Evolutionary conservation across 2,329 filamentous ascomycete species (phyloP), one percentile per base, ranked within the genome.

Genomic region (Exophiala dermatitidis): DNA sequence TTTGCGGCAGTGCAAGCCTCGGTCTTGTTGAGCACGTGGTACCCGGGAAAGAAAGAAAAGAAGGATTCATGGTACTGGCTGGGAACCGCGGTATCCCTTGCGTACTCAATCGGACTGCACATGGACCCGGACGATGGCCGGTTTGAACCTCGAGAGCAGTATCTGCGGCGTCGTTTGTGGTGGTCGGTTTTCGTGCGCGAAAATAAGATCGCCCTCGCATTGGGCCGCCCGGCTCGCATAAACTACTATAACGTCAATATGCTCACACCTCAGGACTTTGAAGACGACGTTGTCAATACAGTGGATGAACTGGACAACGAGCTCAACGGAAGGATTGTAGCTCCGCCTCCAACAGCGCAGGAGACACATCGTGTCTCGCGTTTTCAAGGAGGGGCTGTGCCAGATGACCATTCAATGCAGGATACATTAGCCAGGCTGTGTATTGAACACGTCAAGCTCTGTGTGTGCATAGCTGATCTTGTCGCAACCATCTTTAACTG

Each of bases 381-480:
- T 19, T 10, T 10, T 19, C 9, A 7, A 10, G 12, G 12, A 8
- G 7, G 9, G n/a, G 30, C 19, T n/a, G 29, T 36, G 10, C 4
- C 45, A 2, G 40, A 50, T 10, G 12, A 26, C 32, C 12, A 9
- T 2, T 29, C 31, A 7, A 50, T 29, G 10, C 10, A 36, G 5
- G 12, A 34, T 12, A 34, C 7, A 6, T 10, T 50, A 31, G 48
- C 7, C 8, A 8, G 38, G 28, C 32, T 50, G 10, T 50, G 48
- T 28, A 50, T 50, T 9, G 48, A 50, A 37, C 38, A 50, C 38
- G 37, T 36, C 26, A 50, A 50, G 33, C 19, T 50, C 7, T 50
- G 48, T 28, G 38, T 50, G 6, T 44, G 48, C n/a, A 50, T 50
- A 9, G 30, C 38, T 36, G 8, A 9, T 7, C 42, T 41, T 31